Conservation (phyloP, 495 filamentous ascomycete species). For the Aspergillus cristatus region DNA sequence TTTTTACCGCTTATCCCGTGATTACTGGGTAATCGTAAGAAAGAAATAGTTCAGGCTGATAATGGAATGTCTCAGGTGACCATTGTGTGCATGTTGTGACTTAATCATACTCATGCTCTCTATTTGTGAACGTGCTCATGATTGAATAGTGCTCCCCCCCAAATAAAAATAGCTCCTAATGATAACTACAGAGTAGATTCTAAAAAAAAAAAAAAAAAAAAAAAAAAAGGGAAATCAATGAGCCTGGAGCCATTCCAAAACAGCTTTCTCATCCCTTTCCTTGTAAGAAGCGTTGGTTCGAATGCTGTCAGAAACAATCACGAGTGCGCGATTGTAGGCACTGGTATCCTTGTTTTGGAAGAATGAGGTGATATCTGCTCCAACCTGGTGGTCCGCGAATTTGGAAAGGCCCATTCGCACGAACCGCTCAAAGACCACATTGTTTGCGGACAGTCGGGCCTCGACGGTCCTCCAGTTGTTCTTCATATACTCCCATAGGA, state of each 20-base stretch:
- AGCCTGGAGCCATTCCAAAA: slow-evolving; percentile 62
- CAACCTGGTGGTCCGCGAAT: slow-evolving; percentile 60
- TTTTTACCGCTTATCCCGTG: too few relatives aligned
- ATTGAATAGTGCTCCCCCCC: too few relatives aligned
- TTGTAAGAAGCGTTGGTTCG: slow-evolving; percentile 68
- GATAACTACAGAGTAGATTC: too few relatives aligned
- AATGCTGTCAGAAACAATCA: slow-evolving; percentile 73
- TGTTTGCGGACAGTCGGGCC: slow-evolving; percentile 63
- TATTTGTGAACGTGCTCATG: too few relatives aligned
- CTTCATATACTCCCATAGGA: slow-evolving; percentile 78
- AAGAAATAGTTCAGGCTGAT: too few relatives aligned
- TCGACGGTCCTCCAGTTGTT: slow-evolving; percentile 64
- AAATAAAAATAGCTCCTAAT: too few relatives aligned
- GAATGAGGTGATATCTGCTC: slow-evolving; percentile 71
- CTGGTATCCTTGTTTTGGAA: slow-evolving; percentile 74
- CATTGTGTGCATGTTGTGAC: background rate
- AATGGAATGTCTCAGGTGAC: background rate
- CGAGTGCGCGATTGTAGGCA: slow-evolving; percentile 69
- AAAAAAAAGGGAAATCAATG: slow-evolving; percentile 27
- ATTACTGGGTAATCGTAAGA: too few relatives aligned
- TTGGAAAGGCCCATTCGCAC: slow-evolving; percentile 65
- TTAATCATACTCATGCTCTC: too few relatives aligned
- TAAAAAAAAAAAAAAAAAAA: background rate
- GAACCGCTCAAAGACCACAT: slow-evolving; percentile 81
- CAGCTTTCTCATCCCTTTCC: slow-evolving; percentile 54